These are phyloP conservation scores for Chaetomium tenue DNA, from an alignment of 495 filamentous ascomycete species.

Conservation along the genomic window DNA sequence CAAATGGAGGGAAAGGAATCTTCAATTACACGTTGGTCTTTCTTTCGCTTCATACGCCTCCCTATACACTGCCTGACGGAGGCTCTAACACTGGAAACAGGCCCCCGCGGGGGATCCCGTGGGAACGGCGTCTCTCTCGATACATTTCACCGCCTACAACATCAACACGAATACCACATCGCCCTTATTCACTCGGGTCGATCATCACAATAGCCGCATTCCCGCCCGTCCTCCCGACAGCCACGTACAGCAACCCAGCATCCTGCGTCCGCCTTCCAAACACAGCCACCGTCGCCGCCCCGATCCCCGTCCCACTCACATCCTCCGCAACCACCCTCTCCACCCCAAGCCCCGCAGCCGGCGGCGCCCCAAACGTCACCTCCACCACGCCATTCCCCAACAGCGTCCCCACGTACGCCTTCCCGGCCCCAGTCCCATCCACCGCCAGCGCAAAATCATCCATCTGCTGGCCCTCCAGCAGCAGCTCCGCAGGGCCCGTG, in stretches of 20 bases:
- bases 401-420: slow-evolving; percentile 11
- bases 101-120: too few relatives aligned
- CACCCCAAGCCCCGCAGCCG: not conserved
- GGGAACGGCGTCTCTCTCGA: too few relatives aligned
- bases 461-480: not conserved
- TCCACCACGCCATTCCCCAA: slow-evolving; percentile 1
- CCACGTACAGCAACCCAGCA: slow-evolving; percentile 11
- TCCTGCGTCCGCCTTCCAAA: slow-evolving; percentile 8
- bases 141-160: too few relatives aligned
- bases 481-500: slow-evolving; percentile 18
- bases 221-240: slow-evolving; percentile 6
- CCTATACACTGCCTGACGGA: too few relatives aligned
- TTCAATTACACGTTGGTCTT: too few relatives aligned
- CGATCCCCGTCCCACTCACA: slow-evolving; percentile 9
- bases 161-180: too few relatives aligned
- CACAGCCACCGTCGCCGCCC: not conserved
- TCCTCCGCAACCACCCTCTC: slow-evolving; percentile 3
- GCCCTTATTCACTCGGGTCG: slow-evolving; percentile 1
- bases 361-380: not conserved
- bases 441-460: slow-evolving; percentile 13
- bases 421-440: not conserved
- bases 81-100: too few relatives aligned
- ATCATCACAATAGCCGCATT: slow-evolving; percentile 5
- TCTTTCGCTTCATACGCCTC: too few relatives aligned
- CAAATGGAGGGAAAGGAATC: too few relatives aligned